These are phyloP conservation scores for Mycothermus thermophilus DNA, from an alignment of 495 filamentous ascomycete species.

Conservation along the genomic window DNA sequence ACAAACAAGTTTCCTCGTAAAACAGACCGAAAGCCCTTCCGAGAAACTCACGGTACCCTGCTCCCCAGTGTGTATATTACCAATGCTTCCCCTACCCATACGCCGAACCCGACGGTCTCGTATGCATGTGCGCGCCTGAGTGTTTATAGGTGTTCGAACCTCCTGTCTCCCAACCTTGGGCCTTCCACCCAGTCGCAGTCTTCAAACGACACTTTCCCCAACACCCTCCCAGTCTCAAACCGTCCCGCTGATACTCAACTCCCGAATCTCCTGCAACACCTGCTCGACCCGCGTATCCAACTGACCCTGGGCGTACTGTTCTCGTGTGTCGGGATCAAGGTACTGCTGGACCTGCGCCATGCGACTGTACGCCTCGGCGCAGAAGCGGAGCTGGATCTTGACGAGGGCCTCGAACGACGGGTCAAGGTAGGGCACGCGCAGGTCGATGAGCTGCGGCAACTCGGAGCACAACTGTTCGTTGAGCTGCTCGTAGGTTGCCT, in stretches of 20 bases:
- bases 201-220: too few relatives aligned
- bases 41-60: too few relatives aligned
- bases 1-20: too few relatives aligned
- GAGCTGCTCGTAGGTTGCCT: constrained; percentile 81
- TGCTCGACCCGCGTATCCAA: constrained; percentile 87
- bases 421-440: constrained; percentile 92
- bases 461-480: constrained; percentile 91
- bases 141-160: too few relatives aligned
- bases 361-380: constrained; percentile 86
- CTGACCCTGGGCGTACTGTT: constrained; percentile 90
- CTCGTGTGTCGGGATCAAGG: constrained; percentile 86
- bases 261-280: constrained; percentile 91
- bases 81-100: too few relatives aligned
- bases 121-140: too few relatives aligned
- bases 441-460: constrained; percentile 92
- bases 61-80: too few relatives aligned
- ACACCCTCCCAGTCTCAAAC: constrained; percentile 32
- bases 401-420: constrained; percentile 94
- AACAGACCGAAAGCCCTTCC: too few relatives aligned
- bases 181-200: too few relatives aligned
- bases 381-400: constrained; percentile 96
- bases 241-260: constrained; percentile 73
- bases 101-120: too few relatives aligned
- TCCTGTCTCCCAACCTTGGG: too few relatives aligned
- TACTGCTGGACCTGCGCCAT: constrained; percentile 99